phyloP scores from a whole-genome alignment of 768 basidiomycete species.

The Boletus insuetus region DNA sequence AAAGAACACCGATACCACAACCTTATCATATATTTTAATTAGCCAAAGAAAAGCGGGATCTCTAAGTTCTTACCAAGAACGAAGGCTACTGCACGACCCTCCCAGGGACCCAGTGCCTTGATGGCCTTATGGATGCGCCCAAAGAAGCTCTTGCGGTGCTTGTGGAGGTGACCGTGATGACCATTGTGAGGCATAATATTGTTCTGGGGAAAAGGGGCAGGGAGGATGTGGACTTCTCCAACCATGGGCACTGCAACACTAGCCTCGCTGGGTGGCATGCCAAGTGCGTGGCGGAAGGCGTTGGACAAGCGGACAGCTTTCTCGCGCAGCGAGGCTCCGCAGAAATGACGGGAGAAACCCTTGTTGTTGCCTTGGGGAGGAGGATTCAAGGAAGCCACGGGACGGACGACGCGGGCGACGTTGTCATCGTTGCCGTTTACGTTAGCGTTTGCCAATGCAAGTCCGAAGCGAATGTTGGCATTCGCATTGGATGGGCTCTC shows the following conservation, averaged over 20 bases:
- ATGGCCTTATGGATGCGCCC: constrained; percentile 63
- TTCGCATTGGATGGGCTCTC: constrained; percentile 29
- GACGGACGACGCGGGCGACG: constrained; percentile 21
- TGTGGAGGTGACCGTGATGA: constrained; percentile 23
- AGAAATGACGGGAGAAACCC: constrained; percentile 24
- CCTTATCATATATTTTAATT: constrained; percentile 38
- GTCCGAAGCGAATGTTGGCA: constrained; percentile 39
- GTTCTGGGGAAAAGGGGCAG: constrained; percentile 10
- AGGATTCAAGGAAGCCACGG: constrained; percentile 7
- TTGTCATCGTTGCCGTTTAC: constrained; percentile 28
- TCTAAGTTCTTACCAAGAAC: constrained; percentile 59
- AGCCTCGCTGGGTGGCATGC: constrained; percentile 46
- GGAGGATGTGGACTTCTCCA: constrained; percentile 31
- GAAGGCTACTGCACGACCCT: constrained; percentile 78
- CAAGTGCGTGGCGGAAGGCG: constrained; percentile 52
- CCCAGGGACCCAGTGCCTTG: constrained; percentile 75
- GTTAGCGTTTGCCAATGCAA: constrained; percentile 33
- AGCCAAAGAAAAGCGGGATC: background rate
- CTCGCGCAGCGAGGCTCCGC: constrained; percentile 38
- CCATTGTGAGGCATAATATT: constrained; percentile 2
- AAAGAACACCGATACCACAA: constrained; percentile 79
- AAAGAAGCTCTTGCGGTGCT: constrained; percentile 46
- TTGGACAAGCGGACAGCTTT: constrained; percentile 55
- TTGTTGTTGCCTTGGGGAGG: constrained; percentile 9
- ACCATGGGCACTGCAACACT: constrained; percentile 3